Percentiles rank a stretch among this genome's conserved stretches.
These are phyloP conservation scores for Fusarium sp. DNA, from an alignment of 2,329 filamentous ascomycete genomes.

Conservation along the genomic window DNA sequence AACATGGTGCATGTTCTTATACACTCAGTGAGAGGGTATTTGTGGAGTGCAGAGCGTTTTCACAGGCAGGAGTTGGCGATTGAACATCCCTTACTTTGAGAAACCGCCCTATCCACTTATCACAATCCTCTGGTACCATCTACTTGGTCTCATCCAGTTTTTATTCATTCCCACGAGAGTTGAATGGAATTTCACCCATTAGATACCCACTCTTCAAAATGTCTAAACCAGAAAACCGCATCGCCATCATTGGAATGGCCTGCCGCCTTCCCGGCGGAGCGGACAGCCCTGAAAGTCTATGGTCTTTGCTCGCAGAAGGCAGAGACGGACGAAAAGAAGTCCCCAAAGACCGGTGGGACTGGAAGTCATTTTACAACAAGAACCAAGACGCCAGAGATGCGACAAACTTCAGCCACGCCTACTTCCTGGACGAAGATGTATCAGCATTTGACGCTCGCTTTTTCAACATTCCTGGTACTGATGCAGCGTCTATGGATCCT, in stretches of 20 bases:
- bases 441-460: slow-evolving; percentile 14
- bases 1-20: no score
- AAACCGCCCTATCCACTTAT: not conserved
- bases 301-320: slow-evolving; percentile 8
- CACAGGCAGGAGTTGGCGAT: no score
- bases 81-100: not conserved
- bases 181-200: not conserved
- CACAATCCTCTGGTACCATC: not conserved
- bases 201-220: not conserved
- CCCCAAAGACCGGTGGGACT: slow-evolving; percentile 1
- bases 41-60: no score
- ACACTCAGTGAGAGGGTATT: no score
- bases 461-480: slow-evolving; percentile 12
- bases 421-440: slow-evolving; percentile 8
- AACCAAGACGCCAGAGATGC: slow-evolving; percentile 9
- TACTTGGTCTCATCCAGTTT: not conserved
- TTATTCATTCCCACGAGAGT: not conserved
- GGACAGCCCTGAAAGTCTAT: slow-evolving; percentile 1
- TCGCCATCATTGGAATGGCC: slow-evolving; percentile 14
- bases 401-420: slow-evolving; percentile 11
- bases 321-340: slow-evolving; percentile 10
- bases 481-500: slow-evolving; percentile 13
- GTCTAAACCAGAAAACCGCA: not conserved
- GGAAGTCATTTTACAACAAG: slow-evolving; percentile 18
- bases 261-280: slow-evolving; percentile 14